Evolutionary conservation across 1,284 basidiomycete genomes (phyloP), one percentile per base, ranked within the genome.

Genomic region (Cystobasidium slooffiae): DNA sequence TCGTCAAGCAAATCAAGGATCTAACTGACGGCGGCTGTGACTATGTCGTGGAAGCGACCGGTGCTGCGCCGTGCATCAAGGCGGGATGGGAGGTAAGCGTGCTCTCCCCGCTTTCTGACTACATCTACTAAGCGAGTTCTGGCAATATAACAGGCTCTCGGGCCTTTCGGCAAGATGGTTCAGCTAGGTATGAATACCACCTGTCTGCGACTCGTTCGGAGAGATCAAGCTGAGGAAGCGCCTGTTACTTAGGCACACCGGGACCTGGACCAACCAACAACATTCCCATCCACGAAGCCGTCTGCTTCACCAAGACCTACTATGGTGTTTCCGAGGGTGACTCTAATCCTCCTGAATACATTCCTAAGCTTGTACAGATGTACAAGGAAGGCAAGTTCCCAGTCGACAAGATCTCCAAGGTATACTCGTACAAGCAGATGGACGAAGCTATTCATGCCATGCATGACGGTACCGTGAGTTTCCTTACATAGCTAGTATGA

Each of bases 371-470:
- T 22, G 73, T 62, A 20, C 65, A 74, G 55, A 68, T 74, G 73
- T 61, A 68, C 66, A 74, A 74, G 56, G 73, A 74, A 18, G 73
- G 73, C n/a, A 46, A 68, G 18, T 78, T 79, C 74, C 77, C 78
- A 0, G 62, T 79, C 31, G 78, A 78, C 46, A 74, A 75, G 46
- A 76, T 78, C 51, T 66, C 62, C 51, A 76, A 76, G 55, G 62
- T 66, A 22, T 79, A 75, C 63, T 14, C 41, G n/a, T 64, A 70
- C 22, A 76, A 75, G 18, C 20, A 78, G 22, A 59, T 78, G 16
- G 78, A 79, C 14, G 72, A 78, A 1, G 78, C 78, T 0, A 51
- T 79, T 4, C 72, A 76, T 9, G 78, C 75, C 3, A 78, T 79
- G 76, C 74, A 55, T 43, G 75, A 59, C n/a, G 37, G 41, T 9